Base-by-base conservation (phyloP, 768 basidiomycete species). In the Roridomyces roridus region DNA sequence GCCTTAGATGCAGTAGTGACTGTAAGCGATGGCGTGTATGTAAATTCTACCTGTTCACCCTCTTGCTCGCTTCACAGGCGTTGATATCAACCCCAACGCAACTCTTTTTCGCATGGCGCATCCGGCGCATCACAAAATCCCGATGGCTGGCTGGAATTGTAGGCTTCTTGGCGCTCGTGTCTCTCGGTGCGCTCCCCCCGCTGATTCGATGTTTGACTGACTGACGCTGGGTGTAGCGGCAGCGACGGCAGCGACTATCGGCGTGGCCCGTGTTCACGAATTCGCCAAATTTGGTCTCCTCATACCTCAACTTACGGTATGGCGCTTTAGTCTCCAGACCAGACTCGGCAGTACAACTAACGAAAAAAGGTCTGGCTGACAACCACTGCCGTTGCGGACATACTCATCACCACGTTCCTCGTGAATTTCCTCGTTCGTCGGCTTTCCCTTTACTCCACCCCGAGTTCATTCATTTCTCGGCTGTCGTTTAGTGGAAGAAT, bases 81-180 rank as follows among this genome's bases (percentile, higher is more conserved):
- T 31, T 63, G 0, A 63, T 63, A 2, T 63, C 61, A 10, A 63
- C 61, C 1, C 61, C 61, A 5, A 35, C 34, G 3, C 61, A 63
- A 31, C 61, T 63, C 9, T 63, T 63, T 41, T 51, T 59, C 48
- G 61, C 61, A 4, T 63, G 61, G 61, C 56, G 61, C 12, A 63
- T 63, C 17, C 10, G 44, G 1, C 48, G 35, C 2, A 50, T 63
- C 20, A 63, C 61, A 0, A 59, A 52, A 14, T 48, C 44, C 1
- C 51, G 36, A 8, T 59, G 53, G 57, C 49, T 47, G 15, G 23
- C 52, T 9, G 57, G 21, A 0, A 3, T 59, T 25, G 61, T 63
- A 10, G 57, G 48, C 1, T 14, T 59, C 5, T n/a, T 63, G 1
- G 52, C 61, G 5, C 51, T 63, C 24, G 24, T 28, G 1, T 59